A percentile compares a stretch with the other conserved stretches of the same genome.
phyloP scores from a whole-genome alignment of 164 flowering plant genomes.

The Magnolia officinalis region DNA sequence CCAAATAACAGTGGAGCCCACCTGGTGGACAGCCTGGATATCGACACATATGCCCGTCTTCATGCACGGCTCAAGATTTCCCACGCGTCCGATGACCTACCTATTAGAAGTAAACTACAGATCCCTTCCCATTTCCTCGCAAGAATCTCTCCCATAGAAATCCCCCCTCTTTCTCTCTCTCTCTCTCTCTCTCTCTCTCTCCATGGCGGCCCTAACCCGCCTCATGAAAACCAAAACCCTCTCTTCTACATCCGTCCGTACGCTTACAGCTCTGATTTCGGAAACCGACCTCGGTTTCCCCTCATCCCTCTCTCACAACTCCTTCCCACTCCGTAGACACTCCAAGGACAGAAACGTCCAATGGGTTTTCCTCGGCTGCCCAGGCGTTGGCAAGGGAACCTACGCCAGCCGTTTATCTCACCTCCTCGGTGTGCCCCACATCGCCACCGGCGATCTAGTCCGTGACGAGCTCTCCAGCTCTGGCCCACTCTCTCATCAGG shows the following conservation, averaged over 20 bases:
- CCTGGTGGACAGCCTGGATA: not conserved
- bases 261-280: slow-evolving; percentile 22
- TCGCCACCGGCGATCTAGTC: slow-evolving; percentile 98
- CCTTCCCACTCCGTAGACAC: slow-evolving; percentile 10
- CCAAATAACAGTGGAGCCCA: not conserved
- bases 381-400: slow-evolving; percentile 93
- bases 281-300: slow-evolving; percentile 19
- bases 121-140: not conserved
- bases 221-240: slow-evolving; percentile 20
- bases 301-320: slow-evolving; percentile 12
- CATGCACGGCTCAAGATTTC: not conserved
- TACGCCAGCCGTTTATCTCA: slow-evolving; percentile 77
- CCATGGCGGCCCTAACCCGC: slow-evolving; percentile 47
- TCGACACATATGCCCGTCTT: not conserved
- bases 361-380: slow-evolving; percentile 96
- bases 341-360: slow-evolving; percentile 48
- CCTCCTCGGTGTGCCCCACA: slow-evolving; percentile 87
- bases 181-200: not conserved
- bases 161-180: not conserved
- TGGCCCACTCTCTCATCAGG: slow-evolving; percentile 70
- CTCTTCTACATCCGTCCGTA: slow-evolving; percentile 1
- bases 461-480: slow-evolving; percentile 71
- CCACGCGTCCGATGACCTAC: not conserved
- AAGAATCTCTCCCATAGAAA: not conserved
- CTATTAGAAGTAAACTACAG: not conserved